Evolutionary conservation across 2,329 filamentous ascomycete genomes (phyloP).

Genomic region (Trichoderma oligosporum): DNA sequence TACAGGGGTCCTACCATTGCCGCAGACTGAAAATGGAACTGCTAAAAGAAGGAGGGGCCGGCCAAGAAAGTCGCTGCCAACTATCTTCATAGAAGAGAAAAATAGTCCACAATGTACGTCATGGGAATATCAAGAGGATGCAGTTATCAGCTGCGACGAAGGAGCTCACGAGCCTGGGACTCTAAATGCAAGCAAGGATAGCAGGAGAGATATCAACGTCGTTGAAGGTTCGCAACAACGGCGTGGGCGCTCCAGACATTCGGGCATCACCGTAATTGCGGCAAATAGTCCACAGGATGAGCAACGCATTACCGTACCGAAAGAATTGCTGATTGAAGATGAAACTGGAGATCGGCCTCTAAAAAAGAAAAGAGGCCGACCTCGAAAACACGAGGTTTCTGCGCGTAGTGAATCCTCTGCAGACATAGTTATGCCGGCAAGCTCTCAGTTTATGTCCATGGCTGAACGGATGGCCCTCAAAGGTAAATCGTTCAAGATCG

Average conservation of each 20-base stretch:
- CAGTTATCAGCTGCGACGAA: constrained; percentile 13
- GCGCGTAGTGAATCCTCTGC: not conserved
- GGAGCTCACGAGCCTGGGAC: constrained; percentile 21
- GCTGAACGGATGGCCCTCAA: constrained; percentile 53
- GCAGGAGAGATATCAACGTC: not conserved
- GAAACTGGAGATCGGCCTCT: not conserved
- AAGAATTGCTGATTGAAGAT: not conserved
- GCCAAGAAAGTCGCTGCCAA: constrained; percentile 26
- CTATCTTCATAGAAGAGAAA: not conserved
- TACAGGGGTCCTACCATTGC: not conserved
- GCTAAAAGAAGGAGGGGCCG: constrained; percentile 29
- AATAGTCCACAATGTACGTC: not conserved
- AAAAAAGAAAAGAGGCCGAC: constrained; percentile 24
- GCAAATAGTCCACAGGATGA: constrained; percentile 19
- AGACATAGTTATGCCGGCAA: constrained; percentile 19
- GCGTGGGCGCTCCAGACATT: constrained; percentile 26
- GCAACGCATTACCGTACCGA: not conserved
- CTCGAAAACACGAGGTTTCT: constrained; percentile 24
- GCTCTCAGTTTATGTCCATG: constrained; percentile 49
- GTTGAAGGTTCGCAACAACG: constrained; percentile 19
- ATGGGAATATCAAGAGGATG: constrained; percentile 1
- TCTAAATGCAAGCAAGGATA: constrained; percentile 22
- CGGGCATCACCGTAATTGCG: constrained; percentile 28
- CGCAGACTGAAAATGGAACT: not conserved
- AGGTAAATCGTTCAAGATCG: constrained; percentile 53